A percentile compares a stretch with the other conserved stretches of the same genome.
These are phyloP conservation scores for Tothia fuscella DNA, from an alignment of 2,329 filamentous ascomycete species.

Conservation along the genomic window DNA sequence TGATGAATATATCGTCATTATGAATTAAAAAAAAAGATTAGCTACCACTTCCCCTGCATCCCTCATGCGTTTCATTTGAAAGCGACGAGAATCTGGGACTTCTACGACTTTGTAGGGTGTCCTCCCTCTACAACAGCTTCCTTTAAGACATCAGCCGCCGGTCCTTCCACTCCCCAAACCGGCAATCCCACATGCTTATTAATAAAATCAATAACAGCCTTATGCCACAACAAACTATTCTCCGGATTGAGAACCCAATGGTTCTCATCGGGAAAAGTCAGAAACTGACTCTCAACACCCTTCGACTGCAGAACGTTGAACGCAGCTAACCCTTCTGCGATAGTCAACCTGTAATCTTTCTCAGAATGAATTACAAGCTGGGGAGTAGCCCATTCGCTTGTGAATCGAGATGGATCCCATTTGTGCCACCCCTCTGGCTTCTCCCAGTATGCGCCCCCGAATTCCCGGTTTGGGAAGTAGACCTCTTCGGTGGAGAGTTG, in stretches of 20 bases:
- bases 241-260: slow-evolving; percentile 85
- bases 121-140: slow-evolving; percentile 1
- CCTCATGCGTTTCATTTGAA: too few relatives aligned
- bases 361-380: slow-evolving; percentile 85
- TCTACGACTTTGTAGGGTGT: too few relatives aligned
- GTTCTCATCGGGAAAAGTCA: slow-evolving; percentile 71
- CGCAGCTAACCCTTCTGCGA: slow-evolving; percentile 71
- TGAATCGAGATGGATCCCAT: slow-evolving; percentile 46
- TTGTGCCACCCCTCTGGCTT: slow-evolving; percentile 38
- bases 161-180: background rate
- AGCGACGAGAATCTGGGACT: too few relatives aligned
- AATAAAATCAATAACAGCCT: slow-evolving; percentile 69
- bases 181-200: slow-evolving; percentile 44
- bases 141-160: background rate
- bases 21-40: too few relatives aligned
- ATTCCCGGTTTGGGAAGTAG: slow-evolving; percentile 39
- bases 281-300: slow-evolving; percentile 62
- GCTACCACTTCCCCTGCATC: too few relatives aligned
- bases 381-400: slow-evolving; percentile 68
- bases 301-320: slow-evolving; percentile 76
- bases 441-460: slow-evolving; percentile 24
- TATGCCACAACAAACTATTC: slow-evolving; percentile 84
- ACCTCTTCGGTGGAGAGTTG: slow-evolving; percentile 39
- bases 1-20: too few relatives aligned
- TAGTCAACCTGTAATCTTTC: slow-evolving; percentile 75